These are phyloP conservation scores for Xylaria sp. DNA, from an alignment of 2,329 filamentous ascomycete species.

Conservation along the genomic window DNA sequence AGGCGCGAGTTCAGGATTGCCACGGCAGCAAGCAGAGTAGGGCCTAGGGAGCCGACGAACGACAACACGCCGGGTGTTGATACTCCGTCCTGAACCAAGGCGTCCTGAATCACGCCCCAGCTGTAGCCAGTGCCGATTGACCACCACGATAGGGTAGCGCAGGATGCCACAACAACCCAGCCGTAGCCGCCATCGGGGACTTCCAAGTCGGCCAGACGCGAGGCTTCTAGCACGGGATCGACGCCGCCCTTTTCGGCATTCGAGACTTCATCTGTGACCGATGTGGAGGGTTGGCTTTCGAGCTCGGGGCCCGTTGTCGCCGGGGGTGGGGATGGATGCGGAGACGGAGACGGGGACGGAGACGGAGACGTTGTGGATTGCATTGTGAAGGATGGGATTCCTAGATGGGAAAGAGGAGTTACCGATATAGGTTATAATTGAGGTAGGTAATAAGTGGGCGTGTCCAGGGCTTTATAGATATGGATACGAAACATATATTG, in stretches of 20 bases:
- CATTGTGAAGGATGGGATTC: too few relatives aligned
- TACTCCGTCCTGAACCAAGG: conserved; percentile 16
- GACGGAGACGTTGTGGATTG: too few relatives aligned
- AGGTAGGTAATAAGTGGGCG: too few relatives aligned
- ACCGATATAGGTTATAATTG: too few relatives aligned
- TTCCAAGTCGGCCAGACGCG: conserved; percentile 19
- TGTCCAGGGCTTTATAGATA: too few relatives aligned
- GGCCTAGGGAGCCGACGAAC: conserved; percentile 19
- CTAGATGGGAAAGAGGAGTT: too few relatives aligned
- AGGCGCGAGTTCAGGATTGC: conserved; percentile 17
- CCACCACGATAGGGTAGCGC: conserved; percentile 21
- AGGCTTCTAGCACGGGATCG: conserved; percentile 19
- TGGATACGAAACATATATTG: too few relatives aligned
- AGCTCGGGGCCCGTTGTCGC: conserved; percentile 13
- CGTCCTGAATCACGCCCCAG: conserved; percentile 20
- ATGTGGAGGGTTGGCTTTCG: not conserved
- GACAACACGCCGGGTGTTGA: conserved; percentile 17
- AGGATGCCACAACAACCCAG: conserved; percentile 19
- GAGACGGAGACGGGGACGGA: too few relatives aligned
- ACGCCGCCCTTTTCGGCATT: conserved; percentile 3
- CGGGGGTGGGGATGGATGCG: conserved; percentile 10
- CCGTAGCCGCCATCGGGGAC: conserved; percentile 23
- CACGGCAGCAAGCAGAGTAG: conserved; percentile 14
- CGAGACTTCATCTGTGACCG: conserved; percentile 9
- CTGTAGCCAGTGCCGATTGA: conserved; percentile 19